These are phyloP conservation scores for Leersia perrieri DNA, from an alignment of 176 grass and related monocot species.

Conservation along the genomic window DNA sequence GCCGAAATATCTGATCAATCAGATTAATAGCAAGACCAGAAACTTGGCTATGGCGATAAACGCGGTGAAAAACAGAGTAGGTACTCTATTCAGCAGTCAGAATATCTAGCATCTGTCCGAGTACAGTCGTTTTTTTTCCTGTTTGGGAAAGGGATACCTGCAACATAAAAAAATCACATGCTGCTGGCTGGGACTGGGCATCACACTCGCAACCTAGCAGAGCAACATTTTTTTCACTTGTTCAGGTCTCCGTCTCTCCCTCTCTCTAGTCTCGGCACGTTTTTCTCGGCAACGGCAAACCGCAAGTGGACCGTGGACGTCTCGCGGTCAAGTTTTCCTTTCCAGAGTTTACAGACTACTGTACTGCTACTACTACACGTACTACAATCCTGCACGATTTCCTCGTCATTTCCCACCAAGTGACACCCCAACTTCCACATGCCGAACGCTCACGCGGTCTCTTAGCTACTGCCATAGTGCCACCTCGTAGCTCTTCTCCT, in stretches of 20 bases:
- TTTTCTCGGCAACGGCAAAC: background rate
- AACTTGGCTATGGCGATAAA: background rate
- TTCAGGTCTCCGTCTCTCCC: background rate
- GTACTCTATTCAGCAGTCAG: background rate
- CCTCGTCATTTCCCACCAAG: conserved; percentile 27
- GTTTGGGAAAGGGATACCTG: no score
- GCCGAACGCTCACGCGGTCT: background rate
- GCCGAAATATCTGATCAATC: background rate
- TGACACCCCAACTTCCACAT: conserved; percentile 8
- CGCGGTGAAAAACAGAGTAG: background rate
- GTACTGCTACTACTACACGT: no score
- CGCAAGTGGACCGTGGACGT: background rate
- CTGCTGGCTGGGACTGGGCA: no score
- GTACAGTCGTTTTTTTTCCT: no score
- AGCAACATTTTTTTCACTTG: no score
- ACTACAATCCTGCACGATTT: no score
- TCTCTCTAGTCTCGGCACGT: no score
- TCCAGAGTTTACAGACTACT: no score
- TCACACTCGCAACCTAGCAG: no score
- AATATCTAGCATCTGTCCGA: no score
- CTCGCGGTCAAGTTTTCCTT: background rate
- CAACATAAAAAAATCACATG: background rate
- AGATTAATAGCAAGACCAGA: background rate
- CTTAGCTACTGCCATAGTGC: background rate
- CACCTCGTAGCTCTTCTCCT: background rate